phyloP scores from a whole-genome alignment of 345 rosid genomes.

The Linum tenue region DNA sequence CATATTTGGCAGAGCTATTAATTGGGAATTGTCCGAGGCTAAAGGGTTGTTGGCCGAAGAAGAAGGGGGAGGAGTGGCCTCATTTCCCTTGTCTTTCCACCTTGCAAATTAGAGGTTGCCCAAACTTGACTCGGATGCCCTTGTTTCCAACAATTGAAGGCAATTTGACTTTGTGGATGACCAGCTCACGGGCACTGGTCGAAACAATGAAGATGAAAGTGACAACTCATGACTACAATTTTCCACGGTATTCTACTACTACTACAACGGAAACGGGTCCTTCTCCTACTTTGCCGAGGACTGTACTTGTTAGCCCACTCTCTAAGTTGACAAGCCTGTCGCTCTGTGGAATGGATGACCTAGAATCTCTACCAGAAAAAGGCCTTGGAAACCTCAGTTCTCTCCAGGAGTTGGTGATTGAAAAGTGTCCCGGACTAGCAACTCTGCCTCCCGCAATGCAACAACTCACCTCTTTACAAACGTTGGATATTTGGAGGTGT shows the following conservation, averaged over 20 bases:
- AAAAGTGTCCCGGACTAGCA: not conserved
- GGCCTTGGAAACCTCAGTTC: conserved; percentile 8
- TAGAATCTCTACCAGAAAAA: not conserved
- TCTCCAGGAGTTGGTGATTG: not conserved
- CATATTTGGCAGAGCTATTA: too few relatives aligned
- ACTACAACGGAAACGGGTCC: too few relatives aligned
- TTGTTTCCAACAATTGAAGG: conserved; percentile 4
- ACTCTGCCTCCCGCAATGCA: conserved; percentile 1
- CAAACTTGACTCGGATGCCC: conserved; percentile 6
- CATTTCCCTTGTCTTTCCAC: not conserved
- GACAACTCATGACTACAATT: not conserved
- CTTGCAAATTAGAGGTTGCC: not conserved
- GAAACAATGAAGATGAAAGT: not conserved
- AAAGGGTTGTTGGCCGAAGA: too few relatives aligned
- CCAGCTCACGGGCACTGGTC: not conserved
- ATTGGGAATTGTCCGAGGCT: too few relatives aligned
- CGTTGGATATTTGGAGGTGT: not conserved
- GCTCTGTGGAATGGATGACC: not conserved
- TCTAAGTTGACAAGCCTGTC: not conserved
- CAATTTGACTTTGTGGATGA: fast-evolving
- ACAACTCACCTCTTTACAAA: conserved; percentile 2
- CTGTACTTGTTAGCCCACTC: not conserved
- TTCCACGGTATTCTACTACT: too few relatives aligned
- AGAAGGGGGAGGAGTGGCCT: not conserved
- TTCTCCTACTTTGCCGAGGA: not conserved